These are phyloP conservation scores for Aspergillus floridensis DNA, from an alignment of 2,329 filamentous ascomycete genomes.

Conservation along the genomic window DNA sequence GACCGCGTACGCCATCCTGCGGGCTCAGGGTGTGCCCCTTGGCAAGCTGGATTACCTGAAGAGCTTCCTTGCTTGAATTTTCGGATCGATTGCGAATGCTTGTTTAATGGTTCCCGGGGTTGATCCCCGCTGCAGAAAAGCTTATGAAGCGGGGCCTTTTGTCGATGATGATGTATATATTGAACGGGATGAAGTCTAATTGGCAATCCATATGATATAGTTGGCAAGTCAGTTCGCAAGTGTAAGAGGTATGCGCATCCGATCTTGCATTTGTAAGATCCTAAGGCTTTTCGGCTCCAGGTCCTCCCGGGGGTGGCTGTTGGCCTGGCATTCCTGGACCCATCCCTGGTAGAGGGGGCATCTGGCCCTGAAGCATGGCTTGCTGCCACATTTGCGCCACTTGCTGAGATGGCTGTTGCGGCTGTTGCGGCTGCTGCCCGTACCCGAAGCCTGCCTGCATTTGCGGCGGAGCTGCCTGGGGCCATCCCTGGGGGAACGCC, in stretches of 20 bases:
- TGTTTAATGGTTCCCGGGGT: too few species aligned
- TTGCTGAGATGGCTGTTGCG: neutral
- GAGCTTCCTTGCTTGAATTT: slow-evolving; percentile 1
- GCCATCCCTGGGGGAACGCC: neutral
- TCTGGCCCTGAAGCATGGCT: neutral
- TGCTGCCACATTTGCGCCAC: neutral
- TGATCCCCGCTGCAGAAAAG: neutral
- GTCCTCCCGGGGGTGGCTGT: neutral
- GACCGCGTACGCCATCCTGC: slow-evolving; percentile 60
- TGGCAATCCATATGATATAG: too few species aligned
- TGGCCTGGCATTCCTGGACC: neutral
- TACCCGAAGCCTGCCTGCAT: neutral
- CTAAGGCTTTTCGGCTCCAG: neutral
- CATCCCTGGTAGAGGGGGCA: neutral
- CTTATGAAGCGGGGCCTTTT: too few species aligned
- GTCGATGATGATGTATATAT: neutral
- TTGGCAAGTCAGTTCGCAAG: too few species aligned
- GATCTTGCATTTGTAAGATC: neutral
- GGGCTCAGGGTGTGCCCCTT: slow-evolving; percentile 60
- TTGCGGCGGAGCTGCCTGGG: neutral
- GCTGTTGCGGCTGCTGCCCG: neutral
- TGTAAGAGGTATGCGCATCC: too few species aligned
- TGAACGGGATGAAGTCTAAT: too few species aligned
- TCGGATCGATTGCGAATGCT: too few species aligned
- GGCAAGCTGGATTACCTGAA: slow-evolving; percentile 59